Percentiles rank a stretch among this genome's conserved stretches.
Conservation (phyloP, 2,329 filamentous ascomycete species). For the Chaetothyriales sp. region DNA sequence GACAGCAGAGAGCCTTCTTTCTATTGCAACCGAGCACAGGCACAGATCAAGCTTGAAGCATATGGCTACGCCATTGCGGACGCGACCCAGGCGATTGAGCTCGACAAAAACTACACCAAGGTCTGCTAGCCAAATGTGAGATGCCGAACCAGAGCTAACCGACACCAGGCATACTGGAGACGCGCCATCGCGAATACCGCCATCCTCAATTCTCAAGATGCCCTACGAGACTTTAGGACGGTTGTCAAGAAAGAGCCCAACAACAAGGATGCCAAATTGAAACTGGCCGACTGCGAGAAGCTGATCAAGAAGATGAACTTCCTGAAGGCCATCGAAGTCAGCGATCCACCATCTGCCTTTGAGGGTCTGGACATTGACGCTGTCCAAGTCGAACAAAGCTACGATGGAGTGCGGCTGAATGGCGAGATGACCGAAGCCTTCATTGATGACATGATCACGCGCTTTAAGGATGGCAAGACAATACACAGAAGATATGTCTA, state of each 20-base stretch:
- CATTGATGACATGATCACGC: constrained; percentile 89
- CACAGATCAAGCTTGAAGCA: constrained; percentile 87
- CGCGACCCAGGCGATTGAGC: constrained; percentile 77
- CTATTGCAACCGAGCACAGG: constrained; percentile 86
- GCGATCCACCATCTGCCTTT: constrained; percentile 81
- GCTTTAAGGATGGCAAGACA: constrained; percentile 93
- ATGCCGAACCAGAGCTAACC: background rate
- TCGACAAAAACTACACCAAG: constrained; percentile 82
- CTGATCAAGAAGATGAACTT: constrained; percentile 86
- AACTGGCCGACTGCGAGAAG: constrained; percentile 86
- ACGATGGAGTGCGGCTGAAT: constrained; percentile 69
- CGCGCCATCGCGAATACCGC: constrained; percentile 83
- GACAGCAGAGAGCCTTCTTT: constrained; percentile 77
- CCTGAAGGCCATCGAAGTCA: constrained; percentile 84
- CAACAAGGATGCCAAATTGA: constrained; percentile 84
- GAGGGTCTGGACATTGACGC: constrained; percentile 79
- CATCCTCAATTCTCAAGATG: constrained; percentile 76
- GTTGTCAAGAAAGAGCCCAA: constrained; percentile 75
- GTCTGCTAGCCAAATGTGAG: constrained; percentile 33
- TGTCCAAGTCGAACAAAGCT: constrained; percentile 67
- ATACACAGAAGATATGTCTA: constrained; percentile 94
- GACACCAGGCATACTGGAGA: constrained; percentile 70
- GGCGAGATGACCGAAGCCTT: constrained; percentile 91
- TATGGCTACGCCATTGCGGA: constrained; percentile 89
- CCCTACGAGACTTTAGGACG: constrained; percentile 80